A percentile compares a stretch with the other conserved stretches of the same genome.
These are phyloP conservation scores for Boletus hoseneyae DNA, from an alignment of 1,284 basidiomycete species.

Conservation along the genomic window DNA sequence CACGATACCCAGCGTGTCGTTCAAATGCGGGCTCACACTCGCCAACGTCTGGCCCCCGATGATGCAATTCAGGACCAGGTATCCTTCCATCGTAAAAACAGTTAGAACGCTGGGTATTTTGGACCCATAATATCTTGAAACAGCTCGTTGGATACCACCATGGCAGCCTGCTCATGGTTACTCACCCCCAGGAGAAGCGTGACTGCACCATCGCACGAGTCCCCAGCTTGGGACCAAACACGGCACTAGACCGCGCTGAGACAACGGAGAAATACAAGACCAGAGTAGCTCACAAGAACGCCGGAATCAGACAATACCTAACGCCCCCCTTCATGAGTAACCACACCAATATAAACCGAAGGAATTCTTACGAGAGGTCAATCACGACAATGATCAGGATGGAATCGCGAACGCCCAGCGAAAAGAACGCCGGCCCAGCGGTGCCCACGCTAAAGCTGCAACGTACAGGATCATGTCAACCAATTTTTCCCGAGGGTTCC, in stretches of 20 bases:
- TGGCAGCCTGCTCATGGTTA: background rate
- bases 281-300: conserved; percentile 49
- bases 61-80: conserved; percentile 70
- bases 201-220: conserved; percentile 62
- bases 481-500: too few relatives aligned
- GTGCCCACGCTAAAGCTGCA: conserved; percentile 52
- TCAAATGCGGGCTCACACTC: conserved; percentile 49
- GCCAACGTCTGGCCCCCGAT: conserved; percentile 72
- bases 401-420: conserved; percentile 50
- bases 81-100: conserved; percentile 62
- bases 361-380: conserved; percentile 48
- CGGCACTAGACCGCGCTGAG: conserved; percentile 37
- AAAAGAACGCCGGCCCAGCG: conserved; percentile 59
- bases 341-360: background rate
- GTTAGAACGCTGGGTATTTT: conserved; percentile 63
- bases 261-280: background rate
- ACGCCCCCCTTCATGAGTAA: conserved; percentile 13
- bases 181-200: conserved; percentile 53
- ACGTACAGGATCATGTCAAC: background rate
- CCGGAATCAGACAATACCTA: conserved; percentile 38
- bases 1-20: conserved; percentile 68
- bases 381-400: conserved; percentile 50
- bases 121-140: conserved; percentile 55
- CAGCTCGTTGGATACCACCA: background rate
- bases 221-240: conserved; percentile 60